Base-by-base conservation (phyloP, 2,329 filamentous ascomycete genomes). In the Fusarium tanahbumbuense region DNA sequence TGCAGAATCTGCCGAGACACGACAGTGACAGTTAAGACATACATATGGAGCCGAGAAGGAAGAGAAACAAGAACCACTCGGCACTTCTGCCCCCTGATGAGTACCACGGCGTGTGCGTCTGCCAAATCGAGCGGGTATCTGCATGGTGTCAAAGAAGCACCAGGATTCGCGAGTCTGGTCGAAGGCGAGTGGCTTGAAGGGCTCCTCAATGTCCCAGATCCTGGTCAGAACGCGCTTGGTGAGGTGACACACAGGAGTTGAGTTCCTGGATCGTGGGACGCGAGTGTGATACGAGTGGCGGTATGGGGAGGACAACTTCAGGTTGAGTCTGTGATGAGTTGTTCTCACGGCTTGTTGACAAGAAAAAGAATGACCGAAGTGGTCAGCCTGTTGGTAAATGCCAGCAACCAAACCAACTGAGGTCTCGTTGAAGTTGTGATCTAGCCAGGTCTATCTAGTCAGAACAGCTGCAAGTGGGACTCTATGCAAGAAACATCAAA, bases 181-280 rank as follows among this genome's bases (percentile, higher is more conserved):
- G 45, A 62, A 52, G 46, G 47, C 37, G 62, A 67, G 56, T 65
- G 64, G 50, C 13, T 28, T 53, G 15, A 20, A 44, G 13, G 50
- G 30, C 42, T 61, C 68, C 48, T 61, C 42, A 57, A 71, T 71
- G 68, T 68, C 40, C 68, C 59, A 70, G 44, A 42, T 22, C 45
- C 40, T 41, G 57, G 64, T 32, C 44, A 55, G 59, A 53, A 52
- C 41, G 59, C 30, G 27, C 16, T 22, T 20, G 42, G 55, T 68
- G 28, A 45, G 46, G 68, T 68, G 28, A 34, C 16, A 70, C 68
- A 13, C 32, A n/a, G 37, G 34, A 47, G 55, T 27, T 20, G 30
- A 41, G 68, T 71, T 68, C 64, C 64, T 71, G 64, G 47, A 57
- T 71, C 48, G 68, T 68, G 59, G 68, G 59, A 70, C 68, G 68